These are phyloP conservation scores for Saccharomycopsis capsularis DNA, from an alignment of 805 yeast species.

Conservation along the genomic window DNA sequence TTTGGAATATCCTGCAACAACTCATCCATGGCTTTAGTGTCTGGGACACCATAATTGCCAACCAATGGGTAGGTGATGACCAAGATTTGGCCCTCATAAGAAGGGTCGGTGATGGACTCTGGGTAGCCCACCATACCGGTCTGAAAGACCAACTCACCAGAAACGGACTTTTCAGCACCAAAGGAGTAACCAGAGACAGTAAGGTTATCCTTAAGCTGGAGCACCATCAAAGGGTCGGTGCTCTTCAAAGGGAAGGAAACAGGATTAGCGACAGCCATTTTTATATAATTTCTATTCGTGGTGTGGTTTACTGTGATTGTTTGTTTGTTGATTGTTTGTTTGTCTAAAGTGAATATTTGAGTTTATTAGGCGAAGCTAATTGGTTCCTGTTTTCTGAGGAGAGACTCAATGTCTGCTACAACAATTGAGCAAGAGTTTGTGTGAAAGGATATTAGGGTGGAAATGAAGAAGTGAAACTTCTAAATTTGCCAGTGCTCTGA, in stretches of 20 bases:
- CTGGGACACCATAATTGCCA: constrained; percentile 99
- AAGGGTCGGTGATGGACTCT: constrained; percentile 95
- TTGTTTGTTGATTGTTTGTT: too few species aligned
- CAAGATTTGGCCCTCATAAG: constrained; percentile 94
- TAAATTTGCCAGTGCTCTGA: too few species aligned
- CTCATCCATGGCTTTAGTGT: constrained; percentile 68
- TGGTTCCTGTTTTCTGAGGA: constrained; percentile 16
- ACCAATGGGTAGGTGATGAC: constrained; percentile 95
- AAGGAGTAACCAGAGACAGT: constrained; percentile 92
- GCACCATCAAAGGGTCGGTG: constrained; percentile 76
- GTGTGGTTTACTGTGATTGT: too few species aligned
- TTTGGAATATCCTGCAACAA: constrained; percentile 71
- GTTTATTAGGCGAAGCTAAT: constrained; percentile 19
- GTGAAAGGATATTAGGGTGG: neutral
- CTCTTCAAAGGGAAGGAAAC: constrained; percentile 75
- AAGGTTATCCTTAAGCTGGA: constrained; percentile 82
- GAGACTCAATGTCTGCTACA: too few species aligned
- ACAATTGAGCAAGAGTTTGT: too few species aligned
- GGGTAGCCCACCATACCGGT: constrained; percentile 99
- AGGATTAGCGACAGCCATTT: constrained; percentile 13
- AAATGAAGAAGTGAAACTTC: constrained; percentile 11
- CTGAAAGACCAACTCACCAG: constrained; percentile 98
- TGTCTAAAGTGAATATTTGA: constrained; percentile 8
- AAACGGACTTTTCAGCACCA: constrained; percentile 82
- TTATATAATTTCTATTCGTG: neutral